Base-by-base conservation (phyloP, 2,329 filamentous ascomycete species). In the Nemania sp. region DNA sequence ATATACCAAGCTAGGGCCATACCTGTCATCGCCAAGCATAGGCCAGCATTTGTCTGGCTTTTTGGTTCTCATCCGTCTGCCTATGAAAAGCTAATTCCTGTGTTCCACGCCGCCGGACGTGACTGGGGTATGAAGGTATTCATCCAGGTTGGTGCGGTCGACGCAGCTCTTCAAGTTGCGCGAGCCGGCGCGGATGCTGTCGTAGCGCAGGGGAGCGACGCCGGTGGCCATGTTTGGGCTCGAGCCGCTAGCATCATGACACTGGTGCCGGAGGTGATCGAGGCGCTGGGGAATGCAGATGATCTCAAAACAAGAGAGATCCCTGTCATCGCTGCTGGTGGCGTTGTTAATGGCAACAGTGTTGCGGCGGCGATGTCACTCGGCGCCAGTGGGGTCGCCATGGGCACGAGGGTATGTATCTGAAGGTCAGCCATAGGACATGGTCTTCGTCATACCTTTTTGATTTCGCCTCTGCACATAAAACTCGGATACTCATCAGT, bases 381-480 rank as follows among this genome's bases (percentile, higher is more conserved):
- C 0, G 81, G 82, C 0, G 80, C 81, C 1, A 66, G 71, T 0
- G 86, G 81, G 0, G 75, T 78, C 0, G 81, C 76, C 0, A 76
- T 89, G 73, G 86, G 86, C 0, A 89, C 86, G 0, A 75, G 84
- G 6, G 30, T 33, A 33, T 6, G 30, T 33, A n/a, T n/a, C 15
- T 33, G 30, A 6, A n/a, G 30, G 15, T n/a, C 15, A n/a, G 6
- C 4, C 6, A 2, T 14, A 33, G 12, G 30, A n/a, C 30, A 6
- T 33, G 6, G 30, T 84, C 87, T n/a, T n/a, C n/a, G n/a, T n/a
- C n/a, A n/a, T n/a, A n/a, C n/a, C n/a, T n/a, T n/a, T n/a, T n/a
- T n/a, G n/a, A n/a, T n/a, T n/a, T n/a, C n/a, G n/a, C n/a, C n/a
- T n/a, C n/a, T n/a, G n/a, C n/a, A n/a, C n/a, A n/a, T n/a, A n/a